Evolutionary conservation across 2,329 filamentous ascomycete species (phyloP).

Genomic region (Sclerotinia borealis): DNA sequence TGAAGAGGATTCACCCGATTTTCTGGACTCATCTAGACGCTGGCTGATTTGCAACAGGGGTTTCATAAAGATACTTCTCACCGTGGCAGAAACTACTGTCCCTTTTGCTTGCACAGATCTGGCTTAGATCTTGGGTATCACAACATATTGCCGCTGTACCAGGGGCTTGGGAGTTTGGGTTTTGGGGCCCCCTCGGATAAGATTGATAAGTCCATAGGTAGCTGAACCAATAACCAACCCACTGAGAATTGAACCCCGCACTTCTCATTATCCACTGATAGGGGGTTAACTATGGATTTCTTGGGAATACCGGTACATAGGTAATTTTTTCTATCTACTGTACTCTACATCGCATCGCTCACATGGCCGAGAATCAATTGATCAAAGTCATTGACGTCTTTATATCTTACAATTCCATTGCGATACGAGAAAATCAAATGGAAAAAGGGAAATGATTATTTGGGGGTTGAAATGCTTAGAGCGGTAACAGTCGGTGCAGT

Average conservation of each 20-base stretch:
- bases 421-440: too few relatives aligned
- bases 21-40: neutral
- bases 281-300: neutral
- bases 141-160: neutral
- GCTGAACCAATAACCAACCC: neutral
- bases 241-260: neutral
- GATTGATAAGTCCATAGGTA: neutral
- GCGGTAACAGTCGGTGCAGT: neutral
- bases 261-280: neutral
- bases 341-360: neutral
- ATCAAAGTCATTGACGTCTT: neutral
- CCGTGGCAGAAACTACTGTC: neutral
- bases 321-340: neutral
- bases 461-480: neutral
- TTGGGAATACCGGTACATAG: neutral
- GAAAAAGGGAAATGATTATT: neutral
- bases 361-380: neutral
- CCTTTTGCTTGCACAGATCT: neutral
- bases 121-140: conserved; percentile 3
- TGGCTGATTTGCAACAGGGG: neutral
- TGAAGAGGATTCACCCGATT: neutral
- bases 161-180: too few relatives aligned
- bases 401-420: neutral
- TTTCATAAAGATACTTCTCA: neutral
- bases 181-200: neutral